These are phyloP conservation scores for Reutealis trisperma DNA, from an alignment of 345 rosid genomes.

Conservation along the genomic window DNA sequence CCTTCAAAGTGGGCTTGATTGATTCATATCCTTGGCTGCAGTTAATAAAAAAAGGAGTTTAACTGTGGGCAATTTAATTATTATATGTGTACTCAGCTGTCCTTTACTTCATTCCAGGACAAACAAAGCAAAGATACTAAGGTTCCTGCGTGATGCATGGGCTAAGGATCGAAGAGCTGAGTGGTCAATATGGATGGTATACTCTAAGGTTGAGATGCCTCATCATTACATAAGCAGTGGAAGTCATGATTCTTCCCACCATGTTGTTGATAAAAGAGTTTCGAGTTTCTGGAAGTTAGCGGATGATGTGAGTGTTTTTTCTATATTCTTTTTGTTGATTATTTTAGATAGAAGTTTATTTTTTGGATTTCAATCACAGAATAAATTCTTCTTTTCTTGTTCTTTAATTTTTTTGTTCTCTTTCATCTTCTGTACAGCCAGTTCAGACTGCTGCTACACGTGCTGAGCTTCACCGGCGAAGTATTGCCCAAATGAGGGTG, in stretches of 20 bases:
- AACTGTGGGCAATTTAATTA: not conserved
- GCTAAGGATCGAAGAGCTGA: conserved; percentile 81
- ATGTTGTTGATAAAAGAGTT: conserved; percentile 55
- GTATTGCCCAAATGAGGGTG: conserved; percentile 97
- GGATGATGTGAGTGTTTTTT: conserved; percentile 59
- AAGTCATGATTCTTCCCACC: conserved; percentile 60
- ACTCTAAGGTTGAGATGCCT: conserved; percentile 95
- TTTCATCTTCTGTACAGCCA: conserved; percentile 54
- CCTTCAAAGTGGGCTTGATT: conserved; percentile 4
- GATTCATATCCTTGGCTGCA: conserved; percentile 1
- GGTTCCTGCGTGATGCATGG: conserved; percentile 71
- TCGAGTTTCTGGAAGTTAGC: conserved; percentile 63
- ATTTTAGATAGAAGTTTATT: not conserved
- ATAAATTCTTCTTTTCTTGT: conserved; percentile 13
- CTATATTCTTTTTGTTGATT: not conserved
- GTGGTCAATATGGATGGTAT: conserved; percentile 99
- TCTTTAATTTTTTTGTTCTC: conserved; percentile 9
- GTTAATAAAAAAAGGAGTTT: not conserved
- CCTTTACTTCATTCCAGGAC: conserved; percentile 50
- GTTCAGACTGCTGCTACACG: conserved; percentile 76
- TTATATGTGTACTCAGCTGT: conserved; percentile 12
- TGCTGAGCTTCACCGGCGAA: conserved; percentile 93
- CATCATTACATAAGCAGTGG: conserved; percentile 81
- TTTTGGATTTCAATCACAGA: conserved; percentile 19
- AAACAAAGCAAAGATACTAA: conserved; percentile 59